These are phyloP conservation scores for Suhomyces taliae DNA, from an alignment of 1,139 yeast genomes.

Conservation along the genomic window DNA sequence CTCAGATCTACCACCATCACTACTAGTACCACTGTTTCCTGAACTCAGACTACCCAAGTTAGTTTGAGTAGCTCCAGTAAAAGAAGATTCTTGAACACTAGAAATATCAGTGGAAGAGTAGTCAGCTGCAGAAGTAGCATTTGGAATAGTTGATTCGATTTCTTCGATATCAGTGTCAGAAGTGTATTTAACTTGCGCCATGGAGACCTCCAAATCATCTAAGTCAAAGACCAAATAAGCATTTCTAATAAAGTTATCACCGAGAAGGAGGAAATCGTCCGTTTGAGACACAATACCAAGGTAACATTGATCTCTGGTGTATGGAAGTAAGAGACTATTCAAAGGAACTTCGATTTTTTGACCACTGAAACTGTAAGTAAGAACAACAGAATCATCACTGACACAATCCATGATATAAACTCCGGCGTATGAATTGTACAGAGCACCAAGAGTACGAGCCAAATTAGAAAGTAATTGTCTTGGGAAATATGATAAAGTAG, in stretches of 20 bases:
- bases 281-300: constrained; percentile 32
- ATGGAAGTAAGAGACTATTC: constrained; percentile 28
- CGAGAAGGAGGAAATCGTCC: constrained; percentile 39
- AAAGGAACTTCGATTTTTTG: constrained; percentile 47
- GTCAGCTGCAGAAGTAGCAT: constrained; percentile 41
- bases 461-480: constrained; percentile 24
- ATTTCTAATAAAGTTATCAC: constrained; percentile 71
- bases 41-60: background rate
- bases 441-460: constrained; percentile 31
- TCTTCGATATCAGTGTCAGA: constrained; percentile 43
- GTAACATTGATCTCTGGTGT: constrained; percentile 19
- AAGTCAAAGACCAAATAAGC: constrained; percentile 81
- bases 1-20: background rate
- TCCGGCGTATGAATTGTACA: constrained; percentile 29
- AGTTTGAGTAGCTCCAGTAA: constrained; percentile 8
- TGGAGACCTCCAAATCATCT: constrained; percentile 59
- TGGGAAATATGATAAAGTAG: constrained; percentile 41
- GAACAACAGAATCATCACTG: constrained; percentile 15
- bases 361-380: constrained; percentile 55
- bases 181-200: constrained; percentile 60
- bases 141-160: constrained; percentile 43
- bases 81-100: constrained; percentile 11
- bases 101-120: constrained; percentile 29
- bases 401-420: constrained; percentile 31
- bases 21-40: background rate